Percentiles rank a stretch among this genome's conserved stretches.
Conservation (phyloP, 768 basidiomycete species). For the Hygrophoropsis aurantiaca region DNA sequence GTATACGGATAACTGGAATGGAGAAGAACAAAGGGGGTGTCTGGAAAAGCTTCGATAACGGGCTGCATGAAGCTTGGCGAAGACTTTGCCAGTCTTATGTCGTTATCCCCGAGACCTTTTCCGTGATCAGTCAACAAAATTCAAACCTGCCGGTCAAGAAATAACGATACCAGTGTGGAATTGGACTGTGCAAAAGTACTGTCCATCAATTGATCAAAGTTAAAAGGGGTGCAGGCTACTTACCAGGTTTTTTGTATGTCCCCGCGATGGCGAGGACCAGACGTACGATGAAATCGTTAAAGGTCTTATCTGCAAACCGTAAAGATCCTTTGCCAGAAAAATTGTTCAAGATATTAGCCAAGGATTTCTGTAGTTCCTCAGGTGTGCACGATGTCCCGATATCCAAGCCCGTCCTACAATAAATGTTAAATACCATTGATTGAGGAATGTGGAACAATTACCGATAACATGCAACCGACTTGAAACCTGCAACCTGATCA, state of each 20-base stretch:
- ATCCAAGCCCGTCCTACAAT: conserved; percentile 59
- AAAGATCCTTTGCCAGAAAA: conserved; percentile 40
- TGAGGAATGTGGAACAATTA: not conserved
- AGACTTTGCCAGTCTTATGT: conserved; percentile 55
- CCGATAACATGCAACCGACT: conserved; percentile 74
- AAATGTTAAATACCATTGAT: not conserved
- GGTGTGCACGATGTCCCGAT: conserved; percentile 34
- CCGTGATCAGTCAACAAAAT: not conserved
- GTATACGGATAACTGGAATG: conserved; percentile 81
- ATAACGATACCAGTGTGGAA: conserved; percentile 68
- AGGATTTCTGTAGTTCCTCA: conserved; percentile 27
- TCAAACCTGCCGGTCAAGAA: not conserved
- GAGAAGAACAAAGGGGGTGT: conserved; percentile 63
- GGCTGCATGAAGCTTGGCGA: conserved; percentile 70
- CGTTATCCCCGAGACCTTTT: conserved; percentile 65
- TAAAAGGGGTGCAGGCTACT: conserved; percentile 10
- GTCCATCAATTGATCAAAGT: not conserved
- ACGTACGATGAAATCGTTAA: conserved; percentile 70
- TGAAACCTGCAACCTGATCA: conserved; percentile 62
- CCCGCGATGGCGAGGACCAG: conserved; percentile 54
- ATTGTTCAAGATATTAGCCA: conserved; percentile 32
- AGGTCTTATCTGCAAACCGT: conserved; percentile 56
- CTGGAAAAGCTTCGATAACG: conserved; percentile 61
- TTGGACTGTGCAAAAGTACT: conserved; percentile 51
- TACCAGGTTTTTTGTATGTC: conserved; percentile 58